Conservation (phyloP, 805 yeast genomes). For the Zygoascus biomembranicola region DNA sequence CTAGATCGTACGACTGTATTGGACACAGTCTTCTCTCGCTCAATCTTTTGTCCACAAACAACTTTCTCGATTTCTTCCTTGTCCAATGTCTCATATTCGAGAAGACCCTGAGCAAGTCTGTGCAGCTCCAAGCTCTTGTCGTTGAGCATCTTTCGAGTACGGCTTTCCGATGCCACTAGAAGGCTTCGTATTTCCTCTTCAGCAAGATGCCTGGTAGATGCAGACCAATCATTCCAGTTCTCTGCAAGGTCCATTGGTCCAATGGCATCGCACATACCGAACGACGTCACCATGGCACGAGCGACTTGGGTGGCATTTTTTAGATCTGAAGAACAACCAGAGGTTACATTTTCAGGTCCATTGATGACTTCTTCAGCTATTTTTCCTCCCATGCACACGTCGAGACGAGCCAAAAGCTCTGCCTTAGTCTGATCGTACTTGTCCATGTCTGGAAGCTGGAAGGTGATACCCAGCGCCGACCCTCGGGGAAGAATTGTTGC, state of each 20-base stretch:
- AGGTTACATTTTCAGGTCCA: constrained; percentile 87
- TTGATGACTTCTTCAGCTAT: constrained; percentile 89
- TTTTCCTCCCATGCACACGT: constrained; percentile 99
- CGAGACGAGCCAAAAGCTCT: constrained; percentile 86
- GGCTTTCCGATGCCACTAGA: constrained; percentile 64
- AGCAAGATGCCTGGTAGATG: constrained; percentile 77
- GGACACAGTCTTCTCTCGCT: constrained; percentile 58
- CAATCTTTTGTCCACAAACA: constrained; percentile 68
- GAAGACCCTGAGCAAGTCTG: constrained; percentile 83
- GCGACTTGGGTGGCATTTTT: constrained; percentile 87
- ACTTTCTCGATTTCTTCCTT: constrained; percentile 84
- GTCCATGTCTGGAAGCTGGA: constrained; percentile 97
- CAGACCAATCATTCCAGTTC: constrained; percentile 94
- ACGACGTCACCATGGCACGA: constrained; percentile 91
- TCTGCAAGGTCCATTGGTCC: constrained; percentile 90
- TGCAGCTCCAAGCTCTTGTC: constrained; percentile 63
- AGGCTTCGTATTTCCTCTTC: constrained; percentile 83
- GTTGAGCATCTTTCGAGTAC: constrained; percentile 62
- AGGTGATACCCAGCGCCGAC: constrained; percentile 91
- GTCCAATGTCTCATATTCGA: constrained; percentile 91
- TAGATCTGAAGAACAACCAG: constrained; percentile 92
- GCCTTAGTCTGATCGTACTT: constrained; percentile 85
- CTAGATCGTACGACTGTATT: constrained; percentile 61
- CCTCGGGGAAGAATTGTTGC: constrained; percentile 98
- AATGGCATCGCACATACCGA: constrained; percentile 90